Conservation (phyloP, 1,139 yeast genomes). For the Saccharomyces hybrid region DNA sequence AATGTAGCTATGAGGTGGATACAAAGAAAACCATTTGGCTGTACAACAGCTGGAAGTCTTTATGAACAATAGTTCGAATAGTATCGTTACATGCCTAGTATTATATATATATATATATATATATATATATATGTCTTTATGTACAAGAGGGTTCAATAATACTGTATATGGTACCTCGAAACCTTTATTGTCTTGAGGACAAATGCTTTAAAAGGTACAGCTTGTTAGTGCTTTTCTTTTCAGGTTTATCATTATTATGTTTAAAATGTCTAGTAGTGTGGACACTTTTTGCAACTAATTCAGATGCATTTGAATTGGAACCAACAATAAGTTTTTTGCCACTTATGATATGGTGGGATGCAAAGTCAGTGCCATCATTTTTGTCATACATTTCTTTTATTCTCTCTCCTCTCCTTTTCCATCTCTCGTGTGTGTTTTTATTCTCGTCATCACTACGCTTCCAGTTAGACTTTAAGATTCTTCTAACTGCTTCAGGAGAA, state of each 20-base stretch:
- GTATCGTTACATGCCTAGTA: background rate
- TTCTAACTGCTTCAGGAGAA: conserved; percentile 76
- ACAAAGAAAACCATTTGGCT: too few species aligned
- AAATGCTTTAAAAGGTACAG: background rate
- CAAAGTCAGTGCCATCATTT: background rate
- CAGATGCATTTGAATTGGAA: background rate
- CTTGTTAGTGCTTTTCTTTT: background rate
- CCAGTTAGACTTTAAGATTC: conserved; percentile 76
- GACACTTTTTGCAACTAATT: background rate
- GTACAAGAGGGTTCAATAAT: background rate
- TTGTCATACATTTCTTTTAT: conserved; percentile 18
- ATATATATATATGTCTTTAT: background rate
- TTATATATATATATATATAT: background rate
- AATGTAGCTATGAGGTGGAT: too few species aligned
- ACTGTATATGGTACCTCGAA: background rate
- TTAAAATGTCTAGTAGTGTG: background rate
- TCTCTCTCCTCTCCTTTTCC: conserved; percentile 39
- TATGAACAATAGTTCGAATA: background rate
- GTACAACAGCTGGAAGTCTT: too few species aligned
- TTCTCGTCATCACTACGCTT: conserved; percentile 50
- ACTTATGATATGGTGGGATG: background rate
- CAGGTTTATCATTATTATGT: background rate
- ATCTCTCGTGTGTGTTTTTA: conserved; percentile 39
- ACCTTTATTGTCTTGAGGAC: background rate
- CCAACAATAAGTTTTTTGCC: conserved; percentile 2